Evolutionary conservation across 257 asterid genomes (phyloP), one percentile per base, ranked within the genome.

Genomic region (Ocimum tenuiflorum): DNA sequence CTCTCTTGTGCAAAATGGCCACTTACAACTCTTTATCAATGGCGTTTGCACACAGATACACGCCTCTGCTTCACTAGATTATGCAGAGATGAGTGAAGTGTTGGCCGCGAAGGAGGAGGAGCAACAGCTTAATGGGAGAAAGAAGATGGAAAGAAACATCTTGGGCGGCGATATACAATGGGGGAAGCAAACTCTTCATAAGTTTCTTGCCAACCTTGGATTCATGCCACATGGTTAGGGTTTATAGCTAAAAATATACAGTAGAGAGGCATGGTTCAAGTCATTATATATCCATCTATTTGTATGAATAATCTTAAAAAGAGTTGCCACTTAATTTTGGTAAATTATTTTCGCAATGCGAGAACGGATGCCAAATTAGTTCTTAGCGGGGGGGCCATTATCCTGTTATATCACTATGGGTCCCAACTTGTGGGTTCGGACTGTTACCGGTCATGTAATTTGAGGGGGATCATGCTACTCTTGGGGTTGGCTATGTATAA

Each of bases 171-270:
- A 80, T 49, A 13, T 79, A 53, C 78, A 75, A 42, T 82, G 98
- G 95, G 87, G 95, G 52, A 78, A 77, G 77, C 77, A 76, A 75
- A 74, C 85, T 2, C 69, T 91, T 36, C 75, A 70, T 73, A 83
- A 83, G 48, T 71, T 91, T 71, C 82, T 88, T 31, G 70, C 78
- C 24, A 75, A 56, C 61, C 67, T 91, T 22, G 91, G 97, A 33
- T 77, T 79, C 47, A 43, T 63, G 66, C 41, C 60, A 31, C 39
- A 27, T 43, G 35, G 58, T 54, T 29, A 33, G 43, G 47, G 52
- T 56, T 68, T 6, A 7, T 48, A 18, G 31, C 31, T 11, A 45
- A 24, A 24, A 1, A 24, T 24, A 24, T 24, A 24, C 4, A n/a
- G n/a, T n/a, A n/a, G n/a, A n/a, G n/a, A n/a, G n/a, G n/a, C n/a